phyloP scores from a whole-genome alignment of 108 stramenopile species.

The Conticribra weissflogii region DNA sequence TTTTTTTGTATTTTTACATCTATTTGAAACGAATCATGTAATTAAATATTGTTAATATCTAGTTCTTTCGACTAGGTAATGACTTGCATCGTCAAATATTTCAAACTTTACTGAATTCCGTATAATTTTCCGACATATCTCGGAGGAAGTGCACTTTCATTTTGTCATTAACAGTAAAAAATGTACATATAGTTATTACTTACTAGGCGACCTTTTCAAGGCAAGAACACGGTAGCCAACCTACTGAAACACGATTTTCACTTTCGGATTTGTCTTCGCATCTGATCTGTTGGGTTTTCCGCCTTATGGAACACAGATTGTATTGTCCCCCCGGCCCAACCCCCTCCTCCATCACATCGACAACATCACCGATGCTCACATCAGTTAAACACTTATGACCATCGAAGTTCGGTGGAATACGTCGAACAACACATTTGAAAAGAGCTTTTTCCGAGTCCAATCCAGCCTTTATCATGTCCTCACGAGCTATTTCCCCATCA shows the following conservation, averaged over 20 bases:
- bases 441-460: constrained; percentile 7
- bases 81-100: too few relatives aligned
- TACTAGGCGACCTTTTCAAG: constrained; percentile 50
- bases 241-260: constrained; percentile 42
- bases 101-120: too few relatives aligned
- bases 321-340: constrained; percentile 77
- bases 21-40: too few relatives aligned
- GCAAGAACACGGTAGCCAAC: constrained; percentile 80
- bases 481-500: constrained; percentile 28
- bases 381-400: constrained; percentile 52
- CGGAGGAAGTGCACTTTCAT: too few relatives aligned
- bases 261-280: constrained; percentile 12
- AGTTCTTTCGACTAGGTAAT: too few relatives aligned
- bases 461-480: constrained; percentile 11
- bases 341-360: constrained; percentile 70
- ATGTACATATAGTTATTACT: too few relatives aligned
- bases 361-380: constrained; percentile 69
- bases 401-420: constrained; percentile 49
- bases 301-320: constrained; percentile 68
- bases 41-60: too few relatives aligned
- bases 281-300: not conserved
- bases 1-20: too few relatives aligned
- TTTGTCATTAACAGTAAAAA: too few relatives aligned
- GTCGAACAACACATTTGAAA: constrained; percentile 57
- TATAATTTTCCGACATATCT: too few relatives aligned